Conservation (phyloP, 2,329 filamentous ascomycete genomes). For the Tothia fuscella region DNA sequence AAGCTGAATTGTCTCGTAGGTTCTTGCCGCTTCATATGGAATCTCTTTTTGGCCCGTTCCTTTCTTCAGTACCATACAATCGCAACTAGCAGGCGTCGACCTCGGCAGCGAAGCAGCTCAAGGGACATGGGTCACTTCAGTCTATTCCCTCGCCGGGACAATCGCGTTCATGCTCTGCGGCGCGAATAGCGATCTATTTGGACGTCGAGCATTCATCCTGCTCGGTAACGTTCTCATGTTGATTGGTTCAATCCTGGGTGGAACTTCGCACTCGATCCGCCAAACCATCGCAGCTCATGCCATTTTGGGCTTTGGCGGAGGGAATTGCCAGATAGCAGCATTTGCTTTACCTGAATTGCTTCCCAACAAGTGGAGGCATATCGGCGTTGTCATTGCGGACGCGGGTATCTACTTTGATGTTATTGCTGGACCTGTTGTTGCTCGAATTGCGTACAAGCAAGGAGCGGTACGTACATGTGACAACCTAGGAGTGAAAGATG, state of each 20-base stretch:
- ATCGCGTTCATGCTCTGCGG: constrained; percentile 6
- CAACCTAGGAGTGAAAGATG: not conserved
- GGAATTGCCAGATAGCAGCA: constrained; percentile 12
- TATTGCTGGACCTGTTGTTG: constrained; percentile 12
- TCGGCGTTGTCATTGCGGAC: constrained; percentile 16
- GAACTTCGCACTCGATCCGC: constrained; percentile 10
- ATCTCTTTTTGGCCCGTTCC: constrained; percentile 21
- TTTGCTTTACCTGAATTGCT: constrained; percentile 17
- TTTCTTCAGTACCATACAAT: constrained; percentile 17
- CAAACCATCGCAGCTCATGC: constrained; percentile 11
- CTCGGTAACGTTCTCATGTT: constrained; percentile 11
- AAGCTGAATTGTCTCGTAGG: not conserved
- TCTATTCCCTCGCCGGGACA: constrained; percentile 2
- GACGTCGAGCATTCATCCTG: constrained; percentile 13
- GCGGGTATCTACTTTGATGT: constrained; percentile 10
- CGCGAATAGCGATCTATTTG: constrained; percentile 14
- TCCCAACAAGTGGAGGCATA: constrained; percentile 17
- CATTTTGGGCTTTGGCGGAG: constrained; percentile 3
- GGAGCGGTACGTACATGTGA: not conserved
- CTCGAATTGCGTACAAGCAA: constrained; percentile 11
- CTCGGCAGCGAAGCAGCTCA: constrained; percentile 13
- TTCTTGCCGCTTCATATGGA: constrained; percentile 18
- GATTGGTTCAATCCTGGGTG: constrained; percentile 12
- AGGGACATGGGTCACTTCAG: constrained; percentile 13
- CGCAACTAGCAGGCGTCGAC: constrained; percentile 14